Evolutionary conservation across 1,284 basidiomycete genomes (phyloP), one percentile per base, ranked within the genome.

Genomic region (Porodaedalea pini): DNA sequence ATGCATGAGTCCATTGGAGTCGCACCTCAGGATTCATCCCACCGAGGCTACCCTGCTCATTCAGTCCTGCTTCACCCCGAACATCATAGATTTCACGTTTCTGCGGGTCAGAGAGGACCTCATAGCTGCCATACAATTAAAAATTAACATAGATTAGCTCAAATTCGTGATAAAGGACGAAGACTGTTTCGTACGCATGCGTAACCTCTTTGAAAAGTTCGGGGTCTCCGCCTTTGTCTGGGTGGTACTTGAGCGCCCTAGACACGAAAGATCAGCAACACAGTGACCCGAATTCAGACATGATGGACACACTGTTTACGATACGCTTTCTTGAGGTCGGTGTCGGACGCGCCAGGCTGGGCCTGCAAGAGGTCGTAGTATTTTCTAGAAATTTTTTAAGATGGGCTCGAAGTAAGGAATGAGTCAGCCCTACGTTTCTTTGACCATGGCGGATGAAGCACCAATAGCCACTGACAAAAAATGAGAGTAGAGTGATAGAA

Each of bases 171-270:
- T 27, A 49, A 41, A 15, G 54, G 58, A 55, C 79, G 49, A 10
- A 34, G 29, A 17, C 41, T 6, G 36, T 7, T 17, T 15, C 86
- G 65, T 77, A 94, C 90, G 94, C 95, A 77, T 96, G 90, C 13
- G 95, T 96, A 59, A 98, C 88, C 71, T 97, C 93, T 72, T 99
- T 98, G 89, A 99, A 99, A 61, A 90, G 74, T 73, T 99, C 97
- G 49, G 93, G 93, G 70, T 98, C 94, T 62, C 94, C 94, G 60
- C 94, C 93, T 78, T 98, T 98, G 81, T 98, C 96, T 39, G 95
- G 96, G 73, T 98, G 96, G 62, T 91, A 73, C 63, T 86, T 83
- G 59, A 97, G 75, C n/a, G 93, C 92, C 71, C 92, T 94, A 63
- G 10, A 60, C 57, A 61, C 61, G n/a, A n/a, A 59, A 54, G 62